These are phyloP conservation scores for Podila verticillata DNA, from an alignment of 192 early-diverging fungal species.

Conservation along the genomic window DNA sequence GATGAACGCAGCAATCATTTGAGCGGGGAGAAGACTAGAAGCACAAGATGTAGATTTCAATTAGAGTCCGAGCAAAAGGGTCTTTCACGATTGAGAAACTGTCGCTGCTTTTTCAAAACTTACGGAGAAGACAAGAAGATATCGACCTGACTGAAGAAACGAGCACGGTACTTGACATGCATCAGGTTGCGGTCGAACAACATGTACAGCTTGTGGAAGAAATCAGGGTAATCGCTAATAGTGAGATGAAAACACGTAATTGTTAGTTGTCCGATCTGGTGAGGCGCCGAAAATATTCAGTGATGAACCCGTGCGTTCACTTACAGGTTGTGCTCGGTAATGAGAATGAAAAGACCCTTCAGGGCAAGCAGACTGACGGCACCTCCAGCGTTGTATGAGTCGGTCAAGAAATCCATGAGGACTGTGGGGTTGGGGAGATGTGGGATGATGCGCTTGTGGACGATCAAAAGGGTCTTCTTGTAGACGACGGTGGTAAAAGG, in stretches of 20 bases:
- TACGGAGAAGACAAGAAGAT: constrained; percentile 89
- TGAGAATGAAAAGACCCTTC: constrained; percentile 95
- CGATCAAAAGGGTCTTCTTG: constrained; percentile 79
- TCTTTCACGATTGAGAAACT: background rate
- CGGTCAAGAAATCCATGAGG: constrained; percentile 95
- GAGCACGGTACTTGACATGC: constrained; percentile 93
- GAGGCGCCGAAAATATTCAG: background rate
- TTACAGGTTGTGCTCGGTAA: constrained; percentile 93
- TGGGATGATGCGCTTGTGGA: constrained; percentile 94
- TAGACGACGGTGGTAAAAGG: constrained; percentile 78
- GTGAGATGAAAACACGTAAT: background rate
- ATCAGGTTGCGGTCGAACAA: constrained; percentile 90
- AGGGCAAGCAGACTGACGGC: constrained; percentile 90
- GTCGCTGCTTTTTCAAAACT: constrained; percentile 18
- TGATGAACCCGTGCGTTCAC: constrained; percentile 5
- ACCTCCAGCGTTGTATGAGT: constrained; percentile 89
- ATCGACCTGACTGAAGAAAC: constrained; percentile 93
- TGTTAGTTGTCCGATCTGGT: too few species aligned
- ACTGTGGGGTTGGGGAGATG: constrained; percentile 78
- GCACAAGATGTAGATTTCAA: background rate
- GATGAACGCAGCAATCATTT: constrained; percentile 92
- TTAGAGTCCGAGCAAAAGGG: background rate
- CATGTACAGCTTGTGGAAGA: constrained; percentile 93
- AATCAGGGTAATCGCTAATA: constrained; percentile 94
- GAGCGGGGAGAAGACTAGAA: constrained; percentile 83